Conservation (phyloP, 2,329 filamentous ascomycete genomes). For the Fusarium camptoceras region DNA sequence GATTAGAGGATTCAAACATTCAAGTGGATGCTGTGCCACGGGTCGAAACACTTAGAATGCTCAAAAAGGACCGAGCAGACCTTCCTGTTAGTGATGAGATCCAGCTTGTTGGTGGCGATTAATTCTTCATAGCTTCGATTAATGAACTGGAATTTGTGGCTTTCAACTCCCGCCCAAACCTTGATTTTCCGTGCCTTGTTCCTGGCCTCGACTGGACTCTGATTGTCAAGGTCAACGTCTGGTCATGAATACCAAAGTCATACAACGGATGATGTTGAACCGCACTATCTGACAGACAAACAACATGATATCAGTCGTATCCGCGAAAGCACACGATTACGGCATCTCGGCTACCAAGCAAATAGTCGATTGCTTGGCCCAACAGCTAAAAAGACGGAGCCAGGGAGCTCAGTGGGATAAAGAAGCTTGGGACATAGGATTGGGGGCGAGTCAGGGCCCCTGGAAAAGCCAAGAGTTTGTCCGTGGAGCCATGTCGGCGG, state of each 20-base stretch:
- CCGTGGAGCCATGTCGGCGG: constrained; percentile 25
- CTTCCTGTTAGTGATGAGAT: background rate
- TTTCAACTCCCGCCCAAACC: constrained; percentile 24
- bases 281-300: background rate
- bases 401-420: background rate
- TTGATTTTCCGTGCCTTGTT: constrained; percentile 26
- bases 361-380: constrained; percentile 13
- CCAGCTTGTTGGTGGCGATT: constrained; percentile 4
- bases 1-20: constrained; percentile 16
- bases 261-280: background rate
- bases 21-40: constrained; percentile 26
- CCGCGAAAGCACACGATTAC: constrained; percentile 25
- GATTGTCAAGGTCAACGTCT: background rate
- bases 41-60: constrained; percentile 18
- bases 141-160: constrained; percentile 35
- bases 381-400: background rate
- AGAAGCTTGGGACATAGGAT: constrained; percentile 5
- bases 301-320: background rate
- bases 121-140: background rate
- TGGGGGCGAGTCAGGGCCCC: constrained; percentile 27
- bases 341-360: constrained; percentile 37
- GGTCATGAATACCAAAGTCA: constrained; percentile 1
- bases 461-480: constrained; percentile 16
- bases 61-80: constrained; percentile 12
- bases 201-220: constrained; percentile 11